Evolutionary conservation across 1,139 yeast species (phyloP).

Genomic region (Candida neerlandica): DNA sequence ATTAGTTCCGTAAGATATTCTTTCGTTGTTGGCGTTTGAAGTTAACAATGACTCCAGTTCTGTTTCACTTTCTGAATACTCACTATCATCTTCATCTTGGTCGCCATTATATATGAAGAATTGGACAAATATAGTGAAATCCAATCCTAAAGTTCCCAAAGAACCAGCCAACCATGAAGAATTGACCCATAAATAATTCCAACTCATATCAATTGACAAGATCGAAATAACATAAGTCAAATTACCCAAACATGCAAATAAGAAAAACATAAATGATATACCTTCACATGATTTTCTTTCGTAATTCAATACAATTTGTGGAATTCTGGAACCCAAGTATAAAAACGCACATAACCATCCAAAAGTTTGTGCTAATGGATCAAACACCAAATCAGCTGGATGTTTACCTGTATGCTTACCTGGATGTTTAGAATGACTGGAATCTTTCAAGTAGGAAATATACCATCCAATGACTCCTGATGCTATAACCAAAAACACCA

Average conservation of each 20-base stretch:
- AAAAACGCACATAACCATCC: constrained; percentile 91
- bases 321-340: constrained; percentile 85
- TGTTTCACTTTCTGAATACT: constrained; percentile 11
- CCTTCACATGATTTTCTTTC: constrained; percentile 91
- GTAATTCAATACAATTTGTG: constrained; percentile 82
- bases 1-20: constrained; percentile 12
- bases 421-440: constrained; percentile 26
- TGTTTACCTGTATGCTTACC: constrained; percentile 21
- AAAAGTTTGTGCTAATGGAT: constrained; percentile 79
- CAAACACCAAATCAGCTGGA: constrained; percentile 53
- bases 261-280: constrained; percentile 84
- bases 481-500: constrained; percentile 69
- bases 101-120: constrained; percentile 73
- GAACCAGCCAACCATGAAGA: constrained; percentile 94
- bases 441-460: constrained; percentile 53
- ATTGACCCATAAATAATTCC: constrained; percentile 73
- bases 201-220: constrained; percentile 70
- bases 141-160: constrained; percentile 82
- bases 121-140: constrained; percentile 82
- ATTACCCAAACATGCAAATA: constrained; percentile 92
- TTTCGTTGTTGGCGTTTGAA: background rate
- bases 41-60: constrained; percentile 11
- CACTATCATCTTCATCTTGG: constrained; percentile 16
- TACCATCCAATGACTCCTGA: constrained; percentile 91
- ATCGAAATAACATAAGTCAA: constrained; percentile 86